Evolutionary conservation across 495 filamentous ascomycete species (phyloP).

Genomic region (Acidomyces sp.): DNA sequence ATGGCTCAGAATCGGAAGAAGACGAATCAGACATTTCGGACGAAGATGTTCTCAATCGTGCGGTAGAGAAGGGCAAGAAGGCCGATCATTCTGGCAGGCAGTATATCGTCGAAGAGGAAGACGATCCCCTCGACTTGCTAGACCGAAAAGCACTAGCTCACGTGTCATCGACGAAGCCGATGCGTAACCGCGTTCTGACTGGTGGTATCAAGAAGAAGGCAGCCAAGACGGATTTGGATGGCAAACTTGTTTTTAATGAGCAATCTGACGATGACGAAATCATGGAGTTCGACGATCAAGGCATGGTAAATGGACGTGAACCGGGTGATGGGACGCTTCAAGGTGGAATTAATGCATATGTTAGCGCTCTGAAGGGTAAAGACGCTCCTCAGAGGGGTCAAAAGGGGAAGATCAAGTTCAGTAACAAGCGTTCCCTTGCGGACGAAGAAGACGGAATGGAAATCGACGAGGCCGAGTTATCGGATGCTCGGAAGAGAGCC

Average conservation of each 20-base stretch:
- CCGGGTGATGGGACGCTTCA: conserved; percentile 33
- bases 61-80: conserved; percentile 41
- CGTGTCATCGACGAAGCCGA: conserved; percentile 81
- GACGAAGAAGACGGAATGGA: conserved; percentile 54
- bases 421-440: conserved; percentile 45
- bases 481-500: conserved; percentile 7
- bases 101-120: conserved; percentile 85
- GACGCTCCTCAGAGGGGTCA: conserved; percentile 71
- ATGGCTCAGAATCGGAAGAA: conserved; percentile 63
- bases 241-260: conserved; percentile 66
- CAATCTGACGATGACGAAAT: conserved; percentile 43
- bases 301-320: conserved; percentile 35
- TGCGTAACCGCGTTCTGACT: conserved; percentile 34
- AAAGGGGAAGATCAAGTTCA: conserved; percentile 79
- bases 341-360: conserved; percentile 75
- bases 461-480: conserved; percentile 48
- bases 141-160: conserved; percentile 77
- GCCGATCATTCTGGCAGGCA: conserved; percentile 19
- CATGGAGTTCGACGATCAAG: conserved; percentile 49
- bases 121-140: conserved; percentile 87
- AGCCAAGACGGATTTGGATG: conserved; percentile 68
- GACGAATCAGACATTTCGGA: conserved; percentile 31
- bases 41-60: conserved; percentile 24
- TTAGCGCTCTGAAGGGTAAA: conserved; percentile 73
- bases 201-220: conserved; percentile 37